Evolutionary conservation across 805 yeast species (phyloP).

Genomic region (Grigorovia humatica): DNA sequence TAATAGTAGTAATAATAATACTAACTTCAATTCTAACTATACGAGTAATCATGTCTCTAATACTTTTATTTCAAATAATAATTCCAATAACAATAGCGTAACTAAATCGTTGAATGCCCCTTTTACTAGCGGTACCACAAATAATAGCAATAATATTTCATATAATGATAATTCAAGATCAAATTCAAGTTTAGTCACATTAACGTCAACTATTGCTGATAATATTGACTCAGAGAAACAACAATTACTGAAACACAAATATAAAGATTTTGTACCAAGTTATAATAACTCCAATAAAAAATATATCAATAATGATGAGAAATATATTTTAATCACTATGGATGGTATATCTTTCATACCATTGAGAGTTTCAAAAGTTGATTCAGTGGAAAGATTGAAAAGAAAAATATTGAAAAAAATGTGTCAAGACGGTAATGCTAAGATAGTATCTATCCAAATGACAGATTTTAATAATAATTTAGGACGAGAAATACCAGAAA

Average conservation of each 20-base stretch:
- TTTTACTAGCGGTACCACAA: background rate
- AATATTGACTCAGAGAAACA: background rate
- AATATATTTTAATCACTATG: conserved; percentile 46
- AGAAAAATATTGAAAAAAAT: conserved; percentile 31
- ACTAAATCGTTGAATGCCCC: too few relatives aligned
- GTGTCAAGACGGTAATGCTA: conserved; percentile 13
- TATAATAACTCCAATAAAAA: background rate
- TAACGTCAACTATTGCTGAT: conserved; percentile 3
- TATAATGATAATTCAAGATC: background rate
- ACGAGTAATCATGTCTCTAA: too few relatives aligned
- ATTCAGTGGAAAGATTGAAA: conserved; percentile 32
- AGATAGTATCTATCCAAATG: conserved; percentile 36
- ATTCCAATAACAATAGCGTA: background rate
- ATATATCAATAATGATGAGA: conserved; percentile 7
- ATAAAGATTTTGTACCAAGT: background rate
- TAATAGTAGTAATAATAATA: too few relatives aligned
- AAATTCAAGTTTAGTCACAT: conserved; percentile 5
- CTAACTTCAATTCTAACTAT: too few relatives aligned
- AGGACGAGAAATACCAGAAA: conserved; percentile 49
- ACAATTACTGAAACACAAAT: background rate
- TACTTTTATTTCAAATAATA: too few relatives aligned
- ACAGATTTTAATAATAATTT: conserved; percentile 58
- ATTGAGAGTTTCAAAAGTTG: conserved; percentile 30
- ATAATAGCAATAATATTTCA: background rate
- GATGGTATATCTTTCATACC: conserved; percentile 51